Conservation (phyloP, 1,139 yeast genomes). For the Lodderomyces orthopsilosis region DNA sequence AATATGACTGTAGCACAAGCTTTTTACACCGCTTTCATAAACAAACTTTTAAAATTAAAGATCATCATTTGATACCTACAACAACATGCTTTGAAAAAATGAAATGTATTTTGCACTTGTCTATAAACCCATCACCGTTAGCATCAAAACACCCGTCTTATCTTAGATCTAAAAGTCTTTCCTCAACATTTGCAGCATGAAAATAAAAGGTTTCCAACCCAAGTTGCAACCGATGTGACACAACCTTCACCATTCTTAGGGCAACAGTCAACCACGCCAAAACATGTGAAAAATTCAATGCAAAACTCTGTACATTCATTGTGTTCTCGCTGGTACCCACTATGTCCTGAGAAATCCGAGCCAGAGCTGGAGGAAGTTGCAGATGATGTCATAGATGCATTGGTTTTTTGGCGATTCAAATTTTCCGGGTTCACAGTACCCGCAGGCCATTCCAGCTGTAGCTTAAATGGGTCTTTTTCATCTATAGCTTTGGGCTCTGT, state of each 20-base stretch:
- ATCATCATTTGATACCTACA: not conserved
- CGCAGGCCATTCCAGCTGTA: not conserved
- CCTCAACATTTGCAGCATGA: constrained; percentile 32
- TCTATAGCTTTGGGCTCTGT: not conserved
- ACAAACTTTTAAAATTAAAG: not conserved
- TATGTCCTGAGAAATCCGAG: constrained; percentile 15
- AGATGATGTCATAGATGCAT: constrained; percentile 3
- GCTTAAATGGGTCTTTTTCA: not conserved
- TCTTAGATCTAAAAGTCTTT: not conserved
- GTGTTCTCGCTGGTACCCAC: constrained; percentile 34
- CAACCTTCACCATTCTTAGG: constrained; percentile 45
- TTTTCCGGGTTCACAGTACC: not conserved
- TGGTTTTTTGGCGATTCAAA: not conserved
- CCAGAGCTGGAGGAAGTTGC: constrained; percentile 4
- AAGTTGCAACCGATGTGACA: constrained; percentile 33
- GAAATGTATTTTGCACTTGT: not conserved
- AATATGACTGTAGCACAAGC: not conserved
- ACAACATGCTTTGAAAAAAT: not conserved
- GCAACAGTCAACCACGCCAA: constrained; percentile 44
- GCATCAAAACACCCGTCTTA: not conserved
- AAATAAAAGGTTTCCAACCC: constrained; percentile 38
- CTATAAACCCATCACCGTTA: not conserved
- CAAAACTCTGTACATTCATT: constrained; percentile 48
- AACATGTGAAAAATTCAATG: constrained; percentile 37
- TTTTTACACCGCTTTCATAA: not conserved